Percentiles rank a stretch among this genome's conserved stretches.
phyloP scores from a whole-genome alignment of 352 stramenopile genomes.

The Phytophthora cryptogea region DNA sequence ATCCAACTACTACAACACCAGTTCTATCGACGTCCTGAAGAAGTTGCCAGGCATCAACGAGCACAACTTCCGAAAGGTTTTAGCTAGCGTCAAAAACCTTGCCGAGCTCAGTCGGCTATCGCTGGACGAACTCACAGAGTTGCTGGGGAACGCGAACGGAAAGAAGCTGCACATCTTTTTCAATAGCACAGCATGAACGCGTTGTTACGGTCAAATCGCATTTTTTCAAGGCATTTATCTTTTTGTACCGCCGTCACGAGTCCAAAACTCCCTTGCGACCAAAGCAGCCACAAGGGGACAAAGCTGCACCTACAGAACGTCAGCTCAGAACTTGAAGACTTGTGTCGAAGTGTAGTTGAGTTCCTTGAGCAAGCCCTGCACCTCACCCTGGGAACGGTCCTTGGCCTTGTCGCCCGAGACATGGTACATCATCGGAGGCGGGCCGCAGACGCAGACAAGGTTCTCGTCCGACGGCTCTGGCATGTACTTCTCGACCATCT shows the following conservation, averaged over 20 bases:
- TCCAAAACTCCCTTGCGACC: constrained; percentile 19
- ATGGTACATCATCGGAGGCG: constrained; percentile 90
- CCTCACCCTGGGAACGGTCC: constrained; percentile 84
- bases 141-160: constrained; percentile 77
- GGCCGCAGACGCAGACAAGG: constrained; percentile 90
- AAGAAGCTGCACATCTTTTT: constrained; percentile 88
- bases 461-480: constrained; percentile 75
- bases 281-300: constrained; percentile 12
- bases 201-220: neutral
- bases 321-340: constrained; percentile 85
- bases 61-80: constrained; percentile 89
- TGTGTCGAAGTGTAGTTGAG: constrained; percentile 78
- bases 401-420: constrained; percentile 87
- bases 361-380: constrained; percentile 87
- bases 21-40: constrained; percentile 93
- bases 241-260: constrained; percentile 18
- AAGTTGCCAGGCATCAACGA: constrained; percentile 96
- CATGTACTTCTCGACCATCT: constrained; percentile 87
- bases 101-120: constrained; percentile 72
- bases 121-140: constrained; percentile 61
- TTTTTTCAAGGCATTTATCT: constrained; percentile 2
- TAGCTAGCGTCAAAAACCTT: constrained; percentile 70
- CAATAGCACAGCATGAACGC: constrained; percentile 56
- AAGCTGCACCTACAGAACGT: constrained; percentile 8
- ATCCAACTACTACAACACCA: constrained; percentile 88